Percentiles rank a stretch among this genome's conserved stretches.
Conservation (phyloP, 1,284 basidiomycete species). For the Tylopilus sp. region DNA sequence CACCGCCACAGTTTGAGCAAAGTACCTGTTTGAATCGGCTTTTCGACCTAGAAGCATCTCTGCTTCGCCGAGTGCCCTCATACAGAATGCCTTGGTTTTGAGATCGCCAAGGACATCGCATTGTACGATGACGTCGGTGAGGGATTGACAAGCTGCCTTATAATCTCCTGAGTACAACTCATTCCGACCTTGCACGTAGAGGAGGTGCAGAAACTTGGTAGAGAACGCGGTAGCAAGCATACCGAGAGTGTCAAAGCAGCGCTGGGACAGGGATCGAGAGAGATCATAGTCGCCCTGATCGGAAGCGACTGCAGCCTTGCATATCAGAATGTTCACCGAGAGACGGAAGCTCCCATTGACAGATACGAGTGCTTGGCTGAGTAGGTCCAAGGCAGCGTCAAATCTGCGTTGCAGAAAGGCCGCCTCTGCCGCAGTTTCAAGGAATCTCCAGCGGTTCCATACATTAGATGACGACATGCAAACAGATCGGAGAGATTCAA, state of each 20-base stretch:
- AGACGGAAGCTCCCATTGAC: not conserved
- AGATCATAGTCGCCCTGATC: not conserved
- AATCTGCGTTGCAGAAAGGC: not conserved
- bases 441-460: not conserved
- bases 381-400: not conserved
- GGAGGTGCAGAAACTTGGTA: not conserved
- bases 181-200: not conserved
- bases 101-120: not conserved
- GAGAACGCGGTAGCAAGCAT: not conserved
- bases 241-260: not conserved
- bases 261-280: not conserved
- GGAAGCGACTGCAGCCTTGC: not conserved
- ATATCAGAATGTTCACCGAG: not conserved
- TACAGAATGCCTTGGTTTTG: not conserved
- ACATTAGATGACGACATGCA: not conserved
- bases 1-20: not conserved
- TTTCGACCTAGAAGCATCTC: not conserved
- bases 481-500: not conserved
- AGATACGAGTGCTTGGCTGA: not conserved
- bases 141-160: not conserved
- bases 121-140: not conserved
- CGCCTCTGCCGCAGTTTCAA: not conserved
- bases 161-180: not conserved
- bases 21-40: not conserved
- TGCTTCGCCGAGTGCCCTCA: not conserved